Evolutionary conservation across 2,329 filamentous ascomycete genomes (phyloP), one percentile per base, ranked within the genome.

Genomic region (Diaporthe humulicola): DNA sequence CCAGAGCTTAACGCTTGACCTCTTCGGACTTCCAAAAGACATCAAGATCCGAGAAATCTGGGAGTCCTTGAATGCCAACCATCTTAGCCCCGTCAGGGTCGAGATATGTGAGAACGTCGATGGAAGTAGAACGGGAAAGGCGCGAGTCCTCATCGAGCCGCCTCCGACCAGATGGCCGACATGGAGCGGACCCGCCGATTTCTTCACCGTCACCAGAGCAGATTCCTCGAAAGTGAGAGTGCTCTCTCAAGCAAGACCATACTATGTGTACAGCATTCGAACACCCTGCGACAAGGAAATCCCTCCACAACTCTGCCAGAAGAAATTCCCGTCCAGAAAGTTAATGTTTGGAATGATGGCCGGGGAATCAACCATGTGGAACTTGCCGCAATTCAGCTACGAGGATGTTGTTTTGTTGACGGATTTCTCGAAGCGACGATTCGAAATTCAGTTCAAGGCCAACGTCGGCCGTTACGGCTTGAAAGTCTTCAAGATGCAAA

Each of bases 131-230:
- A 82, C 82, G 42, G 83, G 84, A 0, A 81, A 56, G 33, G 91
- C 85, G 1, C 87, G 84, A 25, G 82, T 94, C 45, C 85, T 84
- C 2, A 93, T 94, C 76, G 88, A 87, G 80, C 91, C 91, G 0
- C 88, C 90, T 0, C 90, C 91, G 0, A 60, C 28, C 22, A 54
- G 48, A 28, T 76, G 73, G 74, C 74, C 74, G 14, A 73, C 74
- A 14, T 75, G 74, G 74, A 45, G 10, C 12, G 74, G 67, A 4
- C 33, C 71, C 19, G n/a, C 8, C 10, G 38, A 74, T 19, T 12
- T 4, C 22, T 66, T 70, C 22, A 19, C 36, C 54, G 70, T 76
- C 28, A 40, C 50, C 19, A 54, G 52, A 19, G 15, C 45, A 17
- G 60, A 73, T 33, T 42, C 19, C 28, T 45, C 69, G 19, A 19